Evolutionary conservation across 2,329 filamentous ascomycete species (phyloP).

Genomic region (Botrytis porri): DNA sequence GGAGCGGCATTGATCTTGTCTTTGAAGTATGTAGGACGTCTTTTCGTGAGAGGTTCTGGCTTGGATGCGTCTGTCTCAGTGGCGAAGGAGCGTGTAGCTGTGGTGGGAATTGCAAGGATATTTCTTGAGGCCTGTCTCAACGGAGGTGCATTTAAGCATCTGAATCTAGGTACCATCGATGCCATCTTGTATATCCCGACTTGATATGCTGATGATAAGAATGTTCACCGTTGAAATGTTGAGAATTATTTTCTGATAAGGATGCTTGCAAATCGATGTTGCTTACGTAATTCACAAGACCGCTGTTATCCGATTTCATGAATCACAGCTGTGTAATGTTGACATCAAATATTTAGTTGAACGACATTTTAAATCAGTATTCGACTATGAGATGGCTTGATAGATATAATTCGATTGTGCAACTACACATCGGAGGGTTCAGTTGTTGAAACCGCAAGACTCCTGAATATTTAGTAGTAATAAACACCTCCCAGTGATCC

Average conservation of each 20-base stretch:
- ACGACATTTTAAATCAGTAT: neutral
- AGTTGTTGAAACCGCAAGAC: neutral
- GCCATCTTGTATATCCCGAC: conserved; percentile 26
- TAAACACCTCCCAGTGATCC: neutral
- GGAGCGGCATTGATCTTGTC: conserved; percentile 45
- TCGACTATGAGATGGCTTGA: neutral
- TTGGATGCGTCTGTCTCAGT: conserved; percentile 34
- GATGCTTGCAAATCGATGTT: neutral
- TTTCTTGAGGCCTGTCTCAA: conserved; percentile 29
- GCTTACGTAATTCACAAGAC: conserved; percentile 3
- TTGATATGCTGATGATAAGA: neutral
- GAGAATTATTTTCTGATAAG: conserved; percentile 20
- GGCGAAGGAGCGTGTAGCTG: conserved; percentile 32
- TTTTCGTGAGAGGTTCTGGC: conserved; percentile 28
- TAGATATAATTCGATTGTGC: neutral
- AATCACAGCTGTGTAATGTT: neutral
- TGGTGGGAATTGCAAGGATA: conserved; percentile 24
- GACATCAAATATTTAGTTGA: neutral
- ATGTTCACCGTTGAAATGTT: conserved; percentile 1
- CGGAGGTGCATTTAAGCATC: conserved; percentile 35
- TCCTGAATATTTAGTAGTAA: neutral
- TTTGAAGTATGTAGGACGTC: conserved; percentile 40
- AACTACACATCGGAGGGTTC: neutral
- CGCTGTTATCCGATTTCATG: neutral
- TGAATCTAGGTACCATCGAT: conserved; percentile 31